phyloP scores from a whole-genome alignment of 1,284 basidiomycete species.

The Retiboletus flavoniger region DNA sequence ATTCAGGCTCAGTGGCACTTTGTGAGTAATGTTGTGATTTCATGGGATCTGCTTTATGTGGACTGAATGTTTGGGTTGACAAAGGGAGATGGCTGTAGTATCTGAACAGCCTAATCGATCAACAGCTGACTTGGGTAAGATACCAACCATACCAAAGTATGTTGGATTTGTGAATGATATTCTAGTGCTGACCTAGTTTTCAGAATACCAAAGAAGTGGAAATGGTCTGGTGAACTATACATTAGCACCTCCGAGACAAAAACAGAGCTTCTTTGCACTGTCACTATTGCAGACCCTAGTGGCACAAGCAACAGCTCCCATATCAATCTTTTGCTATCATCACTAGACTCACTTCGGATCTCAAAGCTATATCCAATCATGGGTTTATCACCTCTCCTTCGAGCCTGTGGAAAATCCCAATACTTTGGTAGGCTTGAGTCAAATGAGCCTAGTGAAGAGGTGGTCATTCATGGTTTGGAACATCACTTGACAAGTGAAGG shows the following conservation, averaged over 20 bases:
- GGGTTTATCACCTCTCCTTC: constrained; percentile 47
- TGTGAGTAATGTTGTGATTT: constrained; percentile 20
- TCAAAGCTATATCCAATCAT: constrained; percentile 46
- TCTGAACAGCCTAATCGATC: constrained; percentile 5
- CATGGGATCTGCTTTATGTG: background rate
- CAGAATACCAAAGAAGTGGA: constrained; percentile 43
- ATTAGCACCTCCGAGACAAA: constrained; percentile 31
- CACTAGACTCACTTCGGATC: constrained; percentile 44
- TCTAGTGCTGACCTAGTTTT: constrained; percentile 7
- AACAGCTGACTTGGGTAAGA: constrained; percentile 16
- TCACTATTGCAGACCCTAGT: constrained; percentile 46
- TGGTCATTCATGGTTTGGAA: constrained; percentile 43
- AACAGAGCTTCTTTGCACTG: constrained; percentile 47
- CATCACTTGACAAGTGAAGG: constrained; percentile 46
- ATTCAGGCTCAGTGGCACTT: constrained; percentile 23
- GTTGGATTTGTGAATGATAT: background rate
- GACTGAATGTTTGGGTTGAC: background rate
- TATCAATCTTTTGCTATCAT: constrained; percentile 45
- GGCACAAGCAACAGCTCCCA: constrained; percentile 45
- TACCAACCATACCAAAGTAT: constrained; percentile 25
- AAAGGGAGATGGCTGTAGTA: constrained; percentile 16
- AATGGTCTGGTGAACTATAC: constrained; percentile 49
- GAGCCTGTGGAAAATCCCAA: constrained; percentile 47
- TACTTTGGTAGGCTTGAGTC: constrained; percentile 51
- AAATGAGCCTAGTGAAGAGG: constrained; percentile 39